Evolutionary conservation across 306 rosid species (phyloP), one percentile per base, ranked within the genome.

Genomic region (Fagus sylvatica): DNA sequence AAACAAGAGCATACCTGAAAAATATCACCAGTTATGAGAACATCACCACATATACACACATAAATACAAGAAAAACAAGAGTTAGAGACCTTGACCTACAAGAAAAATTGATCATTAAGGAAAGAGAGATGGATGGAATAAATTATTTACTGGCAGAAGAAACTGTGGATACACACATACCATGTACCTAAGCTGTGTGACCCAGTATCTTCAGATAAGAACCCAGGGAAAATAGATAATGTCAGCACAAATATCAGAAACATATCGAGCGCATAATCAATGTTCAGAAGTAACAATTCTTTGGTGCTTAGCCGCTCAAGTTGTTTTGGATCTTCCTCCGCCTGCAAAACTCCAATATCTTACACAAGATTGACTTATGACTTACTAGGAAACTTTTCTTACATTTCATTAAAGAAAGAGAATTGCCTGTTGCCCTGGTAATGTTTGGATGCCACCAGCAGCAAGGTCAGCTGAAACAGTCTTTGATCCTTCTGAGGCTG

Each of bases 141-240:
- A 65, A 65, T 65, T 7, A 17, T 57, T 34, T 34, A 33, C 15
- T 57, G 7, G 41, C 59, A 34, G 6, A 69, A 71, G 13, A 9
- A 6, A 9, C 37, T 36, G 54, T 56, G 34, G 33, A 67, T 43
- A 12, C 15, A 33, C 48, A 64, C 87, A 56, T 85, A 92, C 98
- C 98, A 94, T 11, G 87, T 36, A 30, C 98, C 97, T 77, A 92
- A 78, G 73, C 92, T 80, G 81, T 94, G 97, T 49, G 82, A 56
- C 74, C 97, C 97, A 4, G 97, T 94, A 74, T 94, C 98, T 81
- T 94, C 98, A 40, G 93, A 90, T 79, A 92, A 78, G 90, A 94
- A 94, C 76, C 98, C 98, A 32, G 98, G 97, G 81, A 90, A 94
- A 66, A 91, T 92, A 53, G 98, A 89, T 39, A 95, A 61, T 49